These are phyloP conservation scores for Gaeumannomyces sp. DNA, from an alignment of 2,329 filamentous ascomycete species.

Conservation along the genomic window DNA sequence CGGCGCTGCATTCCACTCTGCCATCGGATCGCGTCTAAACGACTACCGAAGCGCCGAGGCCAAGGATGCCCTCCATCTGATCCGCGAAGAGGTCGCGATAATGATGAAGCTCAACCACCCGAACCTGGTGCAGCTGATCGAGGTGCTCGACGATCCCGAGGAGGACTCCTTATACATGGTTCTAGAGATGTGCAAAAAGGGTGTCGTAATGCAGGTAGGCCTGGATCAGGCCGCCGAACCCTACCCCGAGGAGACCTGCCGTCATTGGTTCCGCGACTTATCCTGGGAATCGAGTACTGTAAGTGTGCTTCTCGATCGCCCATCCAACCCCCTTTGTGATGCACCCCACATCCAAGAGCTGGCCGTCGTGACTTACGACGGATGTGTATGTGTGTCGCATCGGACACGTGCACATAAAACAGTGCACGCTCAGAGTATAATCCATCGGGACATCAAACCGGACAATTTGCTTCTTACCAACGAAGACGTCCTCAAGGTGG, in stretches of 20 bases:
- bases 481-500: constrained; percentile 92
- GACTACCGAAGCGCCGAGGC: constrained; percentile 44
- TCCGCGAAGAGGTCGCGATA: constrained; percentile 93
- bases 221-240: constrained; percentile 77
- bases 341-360: background rate
- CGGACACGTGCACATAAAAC: background rate
- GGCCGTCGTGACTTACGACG: background rate
- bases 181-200: constrained; percentile 97
- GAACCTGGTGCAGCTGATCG: constrained; percentile 87
- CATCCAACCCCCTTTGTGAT: too few species aligned
- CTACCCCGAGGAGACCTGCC: constrained; percentile 74
- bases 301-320: constrained; percentile 26
- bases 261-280: constrained; percentile 93
- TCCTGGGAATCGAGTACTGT: constrained; percentile 91
- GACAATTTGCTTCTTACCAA: constrained; percentile 88
- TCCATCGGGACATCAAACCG: constrained; percentile 96
- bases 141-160: constrained; percentile 91
- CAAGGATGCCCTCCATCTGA: constrained; percentile 69
- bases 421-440: constrained; percentile 91
- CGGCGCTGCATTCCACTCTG: background rate
- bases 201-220: constrained; percentile 92
- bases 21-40: constrained; percentile 2
- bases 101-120: constrained; percentile 98
- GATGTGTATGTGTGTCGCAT: background rate
- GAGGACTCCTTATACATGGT: constrained; percentile 99